Conservation (phyloP, 2,329 filamentous ascomycete genomes). For the Cladosporium sp. region DNA sequence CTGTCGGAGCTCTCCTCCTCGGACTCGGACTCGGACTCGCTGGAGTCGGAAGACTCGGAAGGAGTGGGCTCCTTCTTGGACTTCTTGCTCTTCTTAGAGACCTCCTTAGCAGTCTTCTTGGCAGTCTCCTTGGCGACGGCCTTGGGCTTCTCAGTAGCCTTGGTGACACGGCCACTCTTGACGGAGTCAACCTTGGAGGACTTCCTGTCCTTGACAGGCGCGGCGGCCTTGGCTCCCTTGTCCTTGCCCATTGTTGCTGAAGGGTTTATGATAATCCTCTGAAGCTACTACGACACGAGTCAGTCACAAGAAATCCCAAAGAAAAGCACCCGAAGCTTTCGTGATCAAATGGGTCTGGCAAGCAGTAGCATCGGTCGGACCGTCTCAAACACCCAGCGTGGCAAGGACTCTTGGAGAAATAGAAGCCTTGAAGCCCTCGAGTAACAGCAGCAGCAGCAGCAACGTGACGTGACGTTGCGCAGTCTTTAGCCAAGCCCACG, state of each 20-base stretch:
- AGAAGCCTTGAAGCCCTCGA: conserved; percentile 39
- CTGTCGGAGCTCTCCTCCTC: conserved; percentile 23
- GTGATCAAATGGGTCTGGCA: conserved; percentile 10
- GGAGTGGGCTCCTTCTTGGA: conserved; percentile 43
- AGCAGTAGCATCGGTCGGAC: conserved; percentile 16
- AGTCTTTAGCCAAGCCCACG: conserved; percentile 26
- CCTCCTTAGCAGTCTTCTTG: conserved; percentile 42
- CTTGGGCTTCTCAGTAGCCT: conserved; percentile 60
- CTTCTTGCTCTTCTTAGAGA: conserved; percentile 45
- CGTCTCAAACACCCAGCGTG: conserved; percentile 33
- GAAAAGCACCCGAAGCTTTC: conserved; percentile 18
- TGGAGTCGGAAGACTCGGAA: neutral
- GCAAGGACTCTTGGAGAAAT: conserved; percentile 21
- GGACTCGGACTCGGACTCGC: conserved; percentile 7
- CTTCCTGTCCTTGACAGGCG: conserved; percentile 24
- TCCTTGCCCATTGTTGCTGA: conserved; percentile 38
- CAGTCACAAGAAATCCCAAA: conserved; percentile 17
- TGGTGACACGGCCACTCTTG: conserved; percentile 63
- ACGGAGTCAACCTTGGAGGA: conserved; percentile 35
- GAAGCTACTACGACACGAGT: conserved; percentile 10
- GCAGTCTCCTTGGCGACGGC: conserved; percentile 47
- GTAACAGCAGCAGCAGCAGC: conserved; percentile 27
- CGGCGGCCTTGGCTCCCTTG: conserved; percentile 33
- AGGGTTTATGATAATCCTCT: conserved; percentile 27
- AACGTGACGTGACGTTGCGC: conserved; percentile 11